Conservation (phyloP, 2,329 filamentous ascomycete species). For the Fusarium transvaalense region DNA sequence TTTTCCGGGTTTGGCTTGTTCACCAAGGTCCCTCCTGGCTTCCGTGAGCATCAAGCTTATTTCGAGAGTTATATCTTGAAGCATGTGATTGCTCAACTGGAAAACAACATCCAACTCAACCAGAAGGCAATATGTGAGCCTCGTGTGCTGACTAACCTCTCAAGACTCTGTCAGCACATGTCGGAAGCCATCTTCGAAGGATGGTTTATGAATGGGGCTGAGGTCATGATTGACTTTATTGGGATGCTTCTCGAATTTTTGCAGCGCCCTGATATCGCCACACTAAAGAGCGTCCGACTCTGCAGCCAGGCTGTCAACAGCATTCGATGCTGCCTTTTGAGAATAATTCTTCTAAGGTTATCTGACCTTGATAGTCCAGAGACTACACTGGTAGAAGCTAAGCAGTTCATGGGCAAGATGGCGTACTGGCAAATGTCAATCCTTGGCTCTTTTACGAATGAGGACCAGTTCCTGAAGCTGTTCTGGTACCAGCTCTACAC, state of each 20-base stretch:
- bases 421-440: slow-evolving; percentile 97
- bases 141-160: slow-evolving; percentile 86
- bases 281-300: slow-evolving; percentile 87
- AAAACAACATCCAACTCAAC: slow-evolving; percentile 76
- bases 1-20: slow-evolving; percentile 90
- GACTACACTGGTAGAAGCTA: slow-evolving; percentile 70
- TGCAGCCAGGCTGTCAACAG: slow-evolving; percentile 85
- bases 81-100: slow-evolving; percentile 78
- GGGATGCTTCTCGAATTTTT: slow-evolving; percentile 90
- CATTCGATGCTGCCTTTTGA: slow-evolving; percentile 82
- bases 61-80: slow-evolving; percentile 92
- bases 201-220: slow-evolving; percentile 92
- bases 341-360: slow-evolving; percentile 81
- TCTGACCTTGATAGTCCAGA: slow-evolving; percentile 82
- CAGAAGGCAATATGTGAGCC: slow-evolving; percentile 83
- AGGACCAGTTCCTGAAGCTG: slow-evolving; percentile 85
- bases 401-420: slow-evolving; percentile 83
- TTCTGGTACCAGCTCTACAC: slow-evolving; percentile 94
- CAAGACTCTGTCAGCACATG: slow-evolving; percentile 82
- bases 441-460: slow-evolving; percentile 79
- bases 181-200: slow-evolving; percentile 94
- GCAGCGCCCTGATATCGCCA: slow-evolving; percentile 83
- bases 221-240: slow-evolving; percentile 85
- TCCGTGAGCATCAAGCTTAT: slow-evolving; percentile 93
- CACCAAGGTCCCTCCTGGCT: slow-evolving; percentile 89